Evolutionary conservation across 1,139 yeast species (phyloP), one percentile per base, ranked within the genome.

Genomic region (Sugiyamaella castrensis): DNA sequence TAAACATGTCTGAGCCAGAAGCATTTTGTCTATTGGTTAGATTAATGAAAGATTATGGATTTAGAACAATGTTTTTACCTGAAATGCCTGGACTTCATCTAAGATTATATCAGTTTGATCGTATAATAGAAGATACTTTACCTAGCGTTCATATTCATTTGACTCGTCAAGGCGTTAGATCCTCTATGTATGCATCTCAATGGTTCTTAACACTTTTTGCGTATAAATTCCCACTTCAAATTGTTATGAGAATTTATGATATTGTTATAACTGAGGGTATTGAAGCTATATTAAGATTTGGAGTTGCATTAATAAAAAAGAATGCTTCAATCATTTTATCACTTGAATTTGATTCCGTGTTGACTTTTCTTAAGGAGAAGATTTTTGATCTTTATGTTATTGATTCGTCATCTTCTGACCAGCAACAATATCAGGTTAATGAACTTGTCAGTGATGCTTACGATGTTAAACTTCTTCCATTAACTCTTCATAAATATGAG

Each of bases 131-230:
- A 63, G 84, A 79, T 51, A 69, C 74, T 35, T 70, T 80, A 19
- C 96, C 95, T 0, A 73, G 74, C 6, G 74, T 92, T 44, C 81
- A 82, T 65, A 77, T 80, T 49, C 97, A 92, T 70, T 71, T 92
- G 61, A 76, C 79, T 26, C 81, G 87, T 55, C 92, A 88, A 65
- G 97, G 97, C 3, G 82, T 92, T 19, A 79, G 84, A 53, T 84
- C 95, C 1, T 84, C 92, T 19, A 91, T 91, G 97, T 92, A 87
- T 71, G 97, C 96, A 0, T 80, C 92, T 0, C 97, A 92, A 67
- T 92, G 98, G 98, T 89, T 92, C 63, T 74, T 89, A 59, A 92
- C 98, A 0, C 77, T 92, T 57, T 92, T 92, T 70, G 96, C 96
- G 11, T 92, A 92, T 71, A 86, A 87, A 63, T 87, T 91, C 67